These are phyloP conservation scores for Obba rivulosa DNA, from an alignment of 768 basidiomycete genomes.

Conservation along the genomic window DNA sequence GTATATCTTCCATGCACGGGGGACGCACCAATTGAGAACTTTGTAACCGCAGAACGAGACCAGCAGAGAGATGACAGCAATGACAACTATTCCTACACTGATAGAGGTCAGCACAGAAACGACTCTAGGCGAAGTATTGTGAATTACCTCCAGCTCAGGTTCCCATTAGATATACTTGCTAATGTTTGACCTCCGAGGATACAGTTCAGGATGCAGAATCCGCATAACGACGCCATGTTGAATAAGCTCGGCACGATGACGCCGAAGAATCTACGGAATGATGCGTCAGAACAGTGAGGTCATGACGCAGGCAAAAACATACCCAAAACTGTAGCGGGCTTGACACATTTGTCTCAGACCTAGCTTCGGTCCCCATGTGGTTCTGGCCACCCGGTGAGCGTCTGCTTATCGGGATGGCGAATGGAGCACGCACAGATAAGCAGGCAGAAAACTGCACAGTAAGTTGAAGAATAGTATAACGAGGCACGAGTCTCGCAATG, in stretches of 20 bases:
- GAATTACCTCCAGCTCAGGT: slow-evolving; percentile 46
- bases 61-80: slow-evolving; percentile 61
- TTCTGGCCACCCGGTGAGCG: slow-evolving; percentile 23
- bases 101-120: background rate
- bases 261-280: slow-evolving; percentile 46
- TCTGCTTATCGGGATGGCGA: background rate
- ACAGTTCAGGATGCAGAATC: slow-evolving; percentile 53
- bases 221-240: slow-evolving; percentile 46
- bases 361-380: slow-evolving; percentile 73
- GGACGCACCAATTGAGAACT: slow-evolving; percentile 50
- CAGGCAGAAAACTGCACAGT: slow-evolving; percentile 35
- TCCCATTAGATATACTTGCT: slow-evolving; percentile 41
- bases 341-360: slow-evolving; percentile 82
- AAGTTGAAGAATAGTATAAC: slow-evolving; percentile 44
- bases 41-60: slow-evolving; percentile 64
- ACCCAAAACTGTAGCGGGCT: slow-evolving; percentile 58
- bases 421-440: slow-evolving; percentile 33
- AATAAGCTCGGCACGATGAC: slow-evolving; percentile 41
- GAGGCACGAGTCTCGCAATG: slow-evolving; percentile 39
- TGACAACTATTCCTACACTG: slow-evolving; percentile 80
- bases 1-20: background rate
- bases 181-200: slow-evolving; percentile 62
- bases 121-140: background rate
- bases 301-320: slow-evolving; percentile 25
- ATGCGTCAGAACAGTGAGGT: background rate